phyloP scores from a whole-genome alignment of 2,329 filamentous ascomycete genomes.

The Fusarium pseudograminearum region DNA sequence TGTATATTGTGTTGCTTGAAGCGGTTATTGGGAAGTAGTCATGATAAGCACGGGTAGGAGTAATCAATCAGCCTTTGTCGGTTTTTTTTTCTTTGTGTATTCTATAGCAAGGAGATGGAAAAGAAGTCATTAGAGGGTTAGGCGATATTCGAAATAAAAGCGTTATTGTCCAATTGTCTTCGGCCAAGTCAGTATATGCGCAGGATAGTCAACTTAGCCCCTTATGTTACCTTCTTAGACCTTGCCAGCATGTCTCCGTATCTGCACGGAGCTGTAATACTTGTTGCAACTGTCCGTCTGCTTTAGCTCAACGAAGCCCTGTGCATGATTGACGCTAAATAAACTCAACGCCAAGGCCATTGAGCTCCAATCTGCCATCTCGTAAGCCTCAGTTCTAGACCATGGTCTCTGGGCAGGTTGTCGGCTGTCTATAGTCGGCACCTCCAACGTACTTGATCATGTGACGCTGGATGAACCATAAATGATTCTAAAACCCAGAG shows the following conservation, averaged over 20 bases:
- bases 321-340: background rate
- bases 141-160: slow-evolving; percentile 1
- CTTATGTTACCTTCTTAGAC: background rate
- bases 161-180: slow-evolving; percentile 3
- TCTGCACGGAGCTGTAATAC: slow-evolving; percentile 5
- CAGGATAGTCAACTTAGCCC: background rate
- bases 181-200: background rate
- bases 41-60: background rate
- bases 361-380: background rate
- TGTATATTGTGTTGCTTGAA: slow-evolving; percentile 9
- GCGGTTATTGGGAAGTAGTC: slow-evolving; percentile 17
- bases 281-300: background rate
- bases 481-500: background rate
- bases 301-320: background rate
- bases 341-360: background rate
- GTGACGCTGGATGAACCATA: background rate
- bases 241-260: slow-evolving; percentile 1
- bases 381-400: slow-evolving; percentile 13
- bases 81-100: slow-evolving; percentile 9
- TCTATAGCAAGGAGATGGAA: slow-evolving; percentile 5
- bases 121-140: background rate
- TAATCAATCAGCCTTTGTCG: slow-evolving; percentile 13
- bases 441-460: background rate
- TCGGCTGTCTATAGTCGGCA: background rate
- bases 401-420: background rate